Base-by-base conservation (phyloP, 257 asterid genomes). In the Gynochthodes officinalis region DNA sequence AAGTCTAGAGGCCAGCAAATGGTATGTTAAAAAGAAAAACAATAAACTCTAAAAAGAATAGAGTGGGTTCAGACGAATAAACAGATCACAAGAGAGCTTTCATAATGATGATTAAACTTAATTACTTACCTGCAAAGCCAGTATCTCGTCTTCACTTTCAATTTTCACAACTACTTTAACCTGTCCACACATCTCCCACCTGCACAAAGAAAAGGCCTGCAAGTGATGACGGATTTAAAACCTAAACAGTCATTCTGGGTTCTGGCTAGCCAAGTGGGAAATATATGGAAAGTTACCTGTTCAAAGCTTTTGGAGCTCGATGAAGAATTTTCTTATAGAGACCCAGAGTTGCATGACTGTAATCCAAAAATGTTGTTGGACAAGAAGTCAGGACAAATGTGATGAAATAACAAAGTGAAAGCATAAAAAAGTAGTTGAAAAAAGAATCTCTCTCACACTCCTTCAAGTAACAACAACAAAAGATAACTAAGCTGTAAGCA, bases 141-240 rank as follows among this genome's bases (percentile, higher is more conserved):
- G 85, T 92, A 94, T 88, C 59, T 88, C 96, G 52, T 89, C 92
- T 76, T 91, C 97, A 65, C 88, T 89, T 78, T 94, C 99, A 75
- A 80, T 90, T 85, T 94, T 94, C 80, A 94, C 89, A 8, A 91
- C 99, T 70, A 94, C 99, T 85, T 94, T 94, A 70, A 94, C 98
- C 87, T 94, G 99, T 76, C 99, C 99, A 70, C 99, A 94, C 96
- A 86, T 88, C 93, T 94, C 99, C 99, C 99, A 94, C 85, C 99
- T 91, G 87, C 84, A 82, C 25, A 69, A 61, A 62, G 53, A 70
- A 67, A 62, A 74, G 71, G 57, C 33, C 48, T 10, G 30, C 61
- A 37, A 39, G 73, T 43, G 30, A 49, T 1, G 28, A 54, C 21
- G 54, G 27, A 23, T 18, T 67, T 25, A 44, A 32, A 76, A 16